phyloP scores from a whole-genome alignment of 148 eudicot genomes.

The Arbutus unedo region DNA sequence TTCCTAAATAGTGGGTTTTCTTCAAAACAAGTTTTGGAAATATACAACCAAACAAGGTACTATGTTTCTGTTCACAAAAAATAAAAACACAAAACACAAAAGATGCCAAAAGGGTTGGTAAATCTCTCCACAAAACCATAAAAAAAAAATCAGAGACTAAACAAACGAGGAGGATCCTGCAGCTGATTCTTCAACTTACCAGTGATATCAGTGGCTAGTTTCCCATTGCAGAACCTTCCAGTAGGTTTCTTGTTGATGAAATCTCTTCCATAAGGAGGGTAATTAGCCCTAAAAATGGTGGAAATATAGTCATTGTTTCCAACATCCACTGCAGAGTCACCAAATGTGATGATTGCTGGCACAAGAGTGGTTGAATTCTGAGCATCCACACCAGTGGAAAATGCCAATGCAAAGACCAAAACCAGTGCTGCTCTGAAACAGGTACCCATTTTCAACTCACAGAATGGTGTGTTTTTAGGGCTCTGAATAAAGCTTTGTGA shows the following conservation, averaged over 20 bases:
- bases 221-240: conserved; percentile 97
- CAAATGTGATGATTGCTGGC: conserved; percentile 75
- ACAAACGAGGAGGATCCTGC: neutral
- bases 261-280: conserved; percentile 96
- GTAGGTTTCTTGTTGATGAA: conserved; percentile 61
- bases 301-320: conserved; percentile 81
- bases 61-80: neutral
- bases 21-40: neutral
- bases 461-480: neutral
- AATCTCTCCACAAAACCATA: neutral
- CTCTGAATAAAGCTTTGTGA: neutral
- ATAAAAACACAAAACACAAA: too few species aligned
- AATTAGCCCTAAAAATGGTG: conserved; percentile 80
- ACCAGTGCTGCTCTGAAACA: conserved; percentile 17
- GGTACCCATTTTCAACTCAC: conserved; percentile 22
- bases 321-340: conserved; percentile 83
- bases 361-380: conserved; percentile 54
- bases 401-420: conserved; percentile 18
- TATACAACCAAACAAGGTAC: neutral
- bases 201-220: conserved; percentile 89
- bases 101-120: neutral
- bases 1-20: neutral
- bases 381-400: conserved; percentile 30
- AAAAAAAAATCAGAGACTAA: neutral
- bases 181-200: conserved; percentile 36